Base-by-base conservation (phyloP, 2,329 filamentous ascomycete genomes). In the Trichoderma lentiforme region DNA sequence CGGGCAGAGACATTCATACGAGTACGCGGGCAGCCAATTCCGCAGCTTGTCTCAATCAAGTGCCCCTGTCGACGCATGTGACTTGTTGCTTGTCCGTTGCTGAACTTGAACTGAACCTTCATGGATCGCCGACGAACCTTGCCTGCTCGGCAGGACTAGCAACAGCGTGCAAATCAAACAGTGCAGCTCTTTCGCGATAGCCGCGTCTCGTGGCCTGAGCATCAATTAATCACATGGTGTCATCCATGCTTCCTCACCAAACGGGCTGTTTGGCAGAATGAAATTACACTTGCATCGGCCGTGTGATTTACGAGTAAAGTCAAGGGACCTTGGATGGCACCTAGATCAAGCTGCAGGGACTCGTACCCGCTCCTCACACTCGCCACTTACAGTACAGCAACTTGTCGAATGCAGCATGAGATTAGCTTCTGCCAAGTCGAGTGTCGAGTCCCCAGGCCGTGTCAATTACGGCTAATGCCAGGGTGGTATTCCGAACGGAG, bases 401-500 rank as follows among this genome's bases (percentile, higher is more conserved):
- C 51, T 58, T n/a, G 57, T 34, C 11, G n/a, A 39, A 39, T 57
- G 51, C 64, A 67, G 47, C 24, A 26, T n/a, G 39, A 57, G 64
- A 57, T 67, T 58, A 39, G 32, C 51, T 58, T 32, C 26, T n/a
- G 64, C 53, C 64, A 36, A 62, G 51, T 56, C 51, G 51, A 36
- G 24, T 32, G 36, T 32, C 28, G 56, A 34, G 60, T n/a, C 56
- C 65, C 28, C 56, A 32, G 65, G 32, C 34, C 51, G 34, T 39
- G 34, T 69, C 65, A 69, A 69, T 69, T 69, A 69, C 65, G 65
- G 65, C 39, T 69, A 69, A 47, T 26, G 12, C 65, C 65, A 60
- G 15, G 34, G 65, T 69, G 36, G 65, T 61, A 69, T 47, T 47
- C 56, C 65, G 28, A 47, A 67, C 64, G 64, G 64, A 67, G 64